A percentile compares a stretch with the other conserved stretches of the same genome.
Conservation (phyloP, 2,329 filamentous ascomycete genomes). For the Neophaeococcomyces aloes region DNA sequence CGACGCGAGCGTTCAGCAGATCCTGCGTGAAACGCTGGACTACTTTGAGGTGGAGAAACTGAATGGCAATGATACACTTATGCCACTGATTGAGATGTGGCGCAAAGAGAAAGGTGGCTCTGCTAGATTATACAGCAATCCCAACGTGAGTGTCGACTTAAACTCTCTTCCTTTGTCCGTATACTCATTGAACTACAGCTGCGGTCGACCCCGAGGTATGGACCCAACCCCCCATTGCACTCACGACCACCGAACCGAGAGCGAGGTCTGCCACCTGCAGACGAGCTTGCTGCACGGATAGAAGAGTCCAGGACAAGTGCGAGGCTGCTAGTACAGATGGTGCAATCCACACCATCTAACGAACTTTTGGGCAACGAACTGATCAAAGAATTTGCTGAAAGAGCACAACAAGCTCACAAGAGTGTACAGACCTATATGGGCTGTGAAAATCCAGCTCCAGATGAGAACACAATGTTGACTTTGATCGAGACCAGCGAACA, state of each 20-base stretch:
- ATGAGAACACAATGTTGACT: constrained; percentile 87
- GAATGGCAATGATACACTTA: constrained; percentile 61
- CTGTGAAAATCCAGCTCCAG: constrained; percentile 65
- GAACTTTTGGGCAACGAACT: constrained; percentile 78
- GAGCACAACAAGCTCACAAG: constrained; percentile 68
- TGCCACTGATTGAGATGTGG: constrained; percentile 73
- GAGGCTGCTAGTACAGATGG: constrained; percentile 81
- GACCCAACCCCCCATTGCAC: constrained; percentile 3
- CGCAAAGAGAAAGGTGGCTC: constrained; percentile 65
- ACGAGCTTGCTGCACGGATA: constrained; percentile 70
- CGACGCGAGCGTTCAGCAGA: constrained; percentile 70
- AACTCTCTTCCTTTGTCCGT: constrained; percentile 8
- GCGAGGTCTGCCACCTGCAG: constrained; percentile 48
- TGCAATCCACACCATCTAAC: constrained; percentile 67
- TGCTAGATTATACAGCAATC: constrained; percentile 19
- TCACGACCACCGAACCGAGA: constrained; percentile 33
- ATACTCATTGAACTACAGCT: constrained; percentile 6
- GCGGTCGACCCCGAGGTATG: constrained; percentile 9
- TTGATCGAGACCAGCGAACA: constrained; percentile 93
- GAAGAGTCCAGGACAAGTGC: constrained; percentile 87
- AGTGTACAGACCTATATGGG: constrained; percentile 81
- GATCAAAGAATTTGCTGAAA: constrained; percentile 80
- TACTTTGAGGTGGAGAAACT: constrained; percentile 61
- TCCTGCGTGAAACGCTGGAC: constrained; percentile 78
- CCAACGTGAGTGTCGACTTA: constrained; percentile 9